Conservation (phyloP, 805 yeast species). For the Pichia occidentalis region DNA sequence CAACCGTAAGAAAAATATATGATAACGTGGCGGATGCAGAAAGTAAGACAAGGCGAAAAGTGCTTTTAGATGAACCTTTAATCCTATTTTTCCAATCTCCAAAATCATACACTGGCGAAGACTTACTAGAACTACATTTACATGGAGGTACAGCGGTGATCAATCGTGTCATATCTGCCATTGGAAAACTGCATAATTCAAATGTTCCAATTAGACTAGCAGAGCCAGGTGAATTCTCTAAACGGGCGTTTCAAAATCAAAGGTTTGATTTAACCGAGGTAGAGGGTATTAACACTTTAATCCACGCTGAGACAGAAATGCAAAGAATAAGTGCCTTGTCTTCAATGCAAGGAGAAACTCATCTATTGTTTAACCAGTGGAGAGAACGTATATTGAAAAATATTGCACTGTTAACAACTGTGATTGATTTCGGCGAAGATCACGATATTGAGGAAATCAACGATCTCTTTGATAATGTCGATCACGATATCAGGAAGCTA, state of each 20-base stretch:
- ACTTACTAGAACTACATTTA: conserved; percentile 76
- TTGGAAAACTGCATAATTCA: conserved; percentile 46
- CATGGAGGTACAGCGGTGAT: conserved; percentile 93
- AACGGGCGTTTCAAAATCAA: conserved; percentile 79
- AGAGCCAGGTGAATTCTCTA: conserved; percentile 88
- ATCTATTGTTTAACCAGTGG: conserved; percentile 55
- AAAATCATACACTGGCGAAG: conserved; percentile 87
- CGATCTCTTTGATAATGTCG: conserved; percentile 46
- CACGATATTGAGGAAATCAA: conserved; percentile 68
- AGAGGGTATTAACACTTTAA: conserved; percentile 83
- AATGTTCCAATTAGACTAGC: conserved; percentile 62
- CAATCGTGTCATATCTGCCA: conserved; percentile 56
- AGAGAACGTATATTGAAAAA: conserved; percentile 54
- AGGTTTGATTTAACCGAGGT: conserved; percentile 80
- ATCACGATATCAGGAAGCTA: conserved; percentile 35
- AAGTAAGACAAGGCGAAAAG: conserved; percentile 11
- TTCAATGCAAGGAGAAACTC: conserved; percentile 67
- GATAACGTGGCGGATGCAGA: conserved; percentile 25
- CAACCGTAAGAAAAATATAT: conserved; percentile 54
- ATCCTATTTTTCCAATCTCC: conserved; percentile 66
- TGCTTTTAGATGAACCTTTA: conserved; percentile 71
- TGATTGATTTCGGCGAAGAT: conserved; percentile 94
- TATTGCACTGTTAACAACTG: conserved; percentile 74
- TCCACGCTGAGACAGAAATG: conserved; percentile 89
- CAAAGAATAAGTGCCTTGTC: conserved; percentile 72